Base-by-base conservation (phyloP, 108 stramenopile genomes). In the Craspedostauros australis region DNA sequence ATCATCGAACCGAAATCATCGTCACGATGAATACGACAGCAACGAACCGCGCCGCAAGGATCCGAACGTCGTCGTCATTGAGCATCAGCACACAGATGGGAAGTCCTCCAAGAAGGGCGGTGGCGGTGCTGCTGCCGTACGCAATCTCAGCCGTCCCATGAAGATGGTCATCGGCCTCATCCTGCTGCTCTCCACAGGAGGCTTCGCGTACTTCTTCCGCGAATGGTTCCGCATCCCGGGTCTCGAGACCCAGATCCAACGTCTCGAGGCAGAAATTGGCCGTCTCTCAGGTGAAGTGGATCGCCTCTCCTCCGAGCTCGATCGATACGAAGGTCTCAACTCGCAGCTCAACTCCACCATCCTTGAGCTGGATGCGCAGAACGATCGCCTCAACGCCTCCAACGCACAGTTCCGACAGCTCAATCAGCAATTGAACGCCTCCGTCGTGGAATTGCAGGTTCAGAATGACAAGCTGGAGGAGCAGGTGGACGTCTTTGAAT, bases 141-240 rank as follows among this genome's bases (percentile, higher is more conserved):
- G n/a, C n/a, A n/a, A n/a, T n/a, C n/a, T n/a, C n/a, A n/a, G n/a
- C n/a, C n/a, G n/a, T n/a, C n/a, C n/a, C n/a, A n/a, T n/a, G n/a
- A n/a, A n/a, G n/a, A n/a, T n/a, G n/a, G n/a, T n/a, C n/a, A n/a
- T n/a, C n/a, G n/a, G n/a, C n/a, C n/a, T n/a, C n/a, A n/a, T n/a
- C n/a, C n/a, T n/a, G n/a, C n/a, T n/a, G n/a, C n/a, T n/a, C n/a
- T n/a, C n/a, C n/a, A n/a, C n/a, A n/a, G n/a, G n/a, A n/a, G n/a
- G n/a, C n/a, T n/a, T n/a, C n/a, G n/a, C n/a, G n/a, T n/a, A n/a
- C n/a, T n/a, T n/a, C n/a, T n/a, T n/a, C n/a, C n/a, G n/a, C n/a
- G n/a, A n/a, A n/a, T 73, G 64, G 64, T 19, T 68, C 40, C 16
- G 52, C 40, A 69, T 75, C 27, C 73, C 73, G 4, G 62, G 62